These are phyloP conservation scores for Eremothecium gossypii DNA, from an alignment of 1,139 yeast species.

Conservation along the genomic window DNA sequence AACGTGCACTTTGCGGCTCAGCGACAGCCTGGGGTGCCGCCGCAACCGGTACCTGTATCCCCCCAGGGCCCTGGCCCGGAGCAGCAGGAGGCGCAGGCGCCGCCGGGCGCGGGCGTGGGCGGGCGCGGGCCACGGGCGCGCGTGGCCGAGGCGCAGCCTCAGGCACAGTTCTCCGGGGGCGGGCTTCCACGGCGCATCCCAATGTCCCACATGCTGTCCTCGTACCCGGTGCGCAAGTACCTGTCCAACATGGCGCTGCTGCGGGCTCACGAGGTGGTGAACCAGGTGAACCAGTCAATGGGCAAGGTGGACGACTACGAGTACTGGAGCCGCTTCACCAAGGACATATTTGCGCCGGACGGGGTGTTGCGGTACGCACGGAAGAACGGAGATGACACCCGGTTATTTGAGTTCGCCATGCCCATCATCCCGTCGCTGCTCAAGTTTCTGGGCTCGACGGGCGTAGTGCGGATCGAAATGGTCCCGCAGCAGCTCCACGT, in stretches of 20 bases:
- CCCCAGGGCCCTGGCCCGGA: slow-evolving; percentile 11
- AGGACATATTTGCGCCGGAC: slow-evolving; percentile 41
- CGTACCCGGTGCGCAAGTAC: slow-evolving; percentile 17
- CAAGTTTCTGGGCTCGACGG: slow-evolving; percentile 43
- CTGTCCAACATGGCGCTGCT: slow-evolving; percentile 23
- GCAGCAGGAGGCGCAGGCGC: slow-evolving; percentile 5
- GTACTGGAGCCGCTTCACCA: slow-evolving; percentile 40
- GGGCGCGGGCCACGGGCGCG: too few species aligned
- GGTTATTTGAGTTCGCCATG: slow-evolving; percentile 56
- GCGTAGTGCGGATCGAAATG: slow-evolving; percentile 48
- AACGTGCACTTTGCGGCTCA: slow-evolving; percentile 6
- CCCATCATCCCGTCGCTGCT: slow-evolving; percentile 62
- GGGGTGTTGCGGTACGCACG: slow-evolving; percentile 40
- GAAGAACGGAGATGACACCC: slow-evolving; percentile 37
- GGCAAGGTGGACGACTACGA: slow-evolving; percentile 32
- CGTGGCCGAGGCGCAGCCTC: not conserved
- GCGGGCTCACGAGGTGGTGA: slow-evolving; percentile 19
- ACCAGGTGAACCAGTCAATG: slow-evolving; percentile 19
- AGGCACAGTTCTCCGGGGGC: not conserved
- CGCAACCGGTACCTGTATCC: slow-evolving; percentile 5
- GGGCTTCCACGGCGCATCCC: slow-evolving; percentile 1
- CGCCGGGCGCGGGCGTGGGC: not conserved
- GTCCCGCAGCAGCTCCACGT: slow-evolving; percentile 57
- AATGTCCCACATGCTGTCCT: slow-evolving; percentile 2
- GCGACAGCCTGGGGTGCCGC: slow-evolving; percentile 5